A percentile compares a stretch with the other conserved stretches of the same genome.
Conservation (phyloP, 2,329 filamentous ascomycete genomes). For the Neobulgaria alba region DNA sequence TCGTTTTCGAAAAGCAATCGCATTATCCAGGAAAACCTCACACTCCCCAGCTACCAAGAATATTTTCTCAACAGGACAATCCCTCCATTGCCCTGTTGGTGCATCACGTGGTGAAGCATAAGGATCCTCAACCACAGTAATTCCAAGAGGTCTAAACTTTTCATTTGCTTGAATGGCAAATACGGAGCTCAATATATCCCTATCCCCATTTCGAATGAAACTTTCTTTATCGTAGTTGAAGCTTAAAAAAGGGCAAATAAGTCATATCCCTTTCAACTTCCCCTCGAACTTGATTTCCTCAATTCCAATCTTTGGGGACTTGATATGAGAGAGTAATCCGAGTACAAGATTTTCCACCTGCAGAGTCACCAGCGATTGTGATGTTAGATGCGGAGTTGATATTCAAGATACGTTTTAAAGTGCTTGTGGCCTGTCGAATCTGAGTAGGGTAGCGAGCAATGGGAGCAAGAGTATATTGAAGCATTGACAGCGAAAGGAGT, state of each 20-base stretch:
- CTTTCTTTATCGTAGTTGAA: conserved; percentile 38
- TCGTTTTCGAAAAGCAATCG: conserved; percentile 22
- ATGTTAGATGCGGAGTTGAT: conserved; percentile 39
- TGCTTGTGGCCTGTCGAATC: conserved; percentile 9
- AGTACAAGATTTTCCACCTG: conserved; percentile 66
- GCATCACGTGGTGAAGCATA: conserved; percentile 44
- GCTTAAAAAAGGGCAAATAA: conserved; percentile 48
- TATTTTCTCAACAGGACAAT: conserved; percentile 39
- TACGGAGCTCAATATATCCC: conserved; percentile 39
- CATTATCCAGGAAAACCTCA: conserved; percentile 48
- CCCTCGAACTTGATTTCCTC: neutral
- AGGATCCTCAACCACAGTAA: conserved; percentile 6
- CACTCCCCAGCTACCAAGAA: conserved; percentile 44
- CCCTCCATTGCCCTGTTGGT: conserved; percentile 42
- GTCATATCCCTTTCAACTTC: conserved; percentile 39
- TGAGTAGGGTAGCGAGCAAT: conserved; percentile 11
- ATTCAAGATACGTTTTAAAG: conserved; percentile 8
- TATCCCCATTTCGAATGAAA: conserved; percentile 36
- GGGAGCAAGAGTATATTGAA: conserved; percentile 15
- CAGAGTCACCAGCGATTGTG: conserved; percentile 69
- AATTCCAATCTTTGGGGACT: conserved; percentile 35
- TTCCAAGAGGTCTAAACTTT: conserved; percentile 4
- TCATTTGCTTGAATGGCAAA: conserved; percentile 42
- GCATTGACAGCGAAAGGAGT: conserved; percentile 32
- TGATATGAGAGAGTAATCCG: conserved; percentile 37